Evolutionary conservation across 495 filamentous ascomycete genomes (phyloP), one percentile per base, ranked within the genome.

Genomic region (Aspergillus egyptiacus): DNA sequence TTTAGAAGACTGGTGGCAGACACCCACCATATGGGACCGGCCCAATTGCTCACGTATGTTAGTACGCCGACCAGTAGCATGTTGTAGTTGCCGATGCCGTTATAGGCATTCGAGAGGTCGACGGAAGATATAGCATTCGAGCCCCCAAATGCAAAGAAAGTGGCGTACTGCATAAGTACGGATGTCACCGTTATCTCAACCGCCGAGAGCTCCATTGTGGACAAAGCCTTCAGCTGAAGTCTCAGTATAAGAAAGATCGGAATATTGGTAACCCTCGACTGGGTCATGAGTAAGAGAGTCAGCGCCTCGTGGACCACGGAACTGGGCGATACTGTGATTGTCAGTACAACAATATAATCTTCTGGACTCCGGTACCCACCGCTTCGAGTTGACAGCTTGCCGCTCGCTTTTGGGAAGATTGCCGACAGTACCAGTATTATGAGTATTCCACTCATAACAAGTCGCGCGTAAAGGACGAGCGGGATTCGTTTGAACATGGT

Each of bases 71-170:
- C 88, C 27, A 78, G 65, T 1, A 75, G 33, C 48, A 83, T 71
- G 50, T 81, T 83, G 62, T 86, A 95, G 23, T 73, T 78, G 42
- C 69, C 73, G 15, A 95, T 71, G 19, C 89, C 89, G 55, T 95
- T 95, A 58, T 94, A 94, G 11, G 85, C 87, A 58, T 77, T 87
- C 0, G 84, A 87, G 9, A 95, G 72, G 53, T 94, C 88, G 41
- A 95, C 80, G 11, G 84, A 89, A 17, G 89, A 93, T 40, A 99
- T 91, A 17, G 91, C 84, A 60, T 99, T 99, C 18, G 86, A 85
- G 50, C 88, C 88, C 22, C 90, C 94, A 56, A 86, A 79, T n/a
- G 87, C 84, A 59, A 97, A 99, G 73, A 95, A 97, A 34, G 84
- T 79, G 42, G 78, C 67, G 67, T 83, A 83, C 57, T 89, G 87